Evolutionary conservation across 805 yeast genomes (phyloP).

Genomic region (Ogataea saltuana): DNA sequence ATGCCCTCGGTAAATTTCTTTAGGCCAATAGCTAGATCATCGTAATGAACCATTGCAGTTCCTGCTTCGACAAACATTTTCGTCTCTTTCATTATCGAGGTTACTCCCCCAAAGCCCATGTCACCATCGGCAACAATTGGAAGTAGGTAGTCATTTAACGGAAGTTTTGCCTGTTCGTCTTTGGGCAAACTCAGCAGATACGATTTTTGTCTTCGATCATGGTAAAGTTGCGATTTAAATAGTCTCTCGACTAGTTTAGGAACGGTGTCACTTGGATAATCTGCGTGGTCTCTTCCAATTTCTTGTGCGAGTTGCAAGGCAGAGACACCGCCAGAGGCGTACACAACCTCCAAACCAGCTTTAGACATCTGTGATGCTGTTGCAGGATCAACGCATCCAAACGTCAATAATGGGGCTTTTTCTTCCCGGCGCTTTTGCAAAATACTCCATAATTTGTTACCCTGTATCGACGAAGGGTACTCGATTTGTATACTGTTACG

Average conservation of each 20-base stretch:
- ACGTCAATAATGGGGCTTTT: conserved; percentile 51
- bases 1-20: conserved; percentile 66
- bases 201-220: conserved; percentile 44
- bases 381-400: conserved; percentile 64
- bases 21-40: conserved; percentile 65
- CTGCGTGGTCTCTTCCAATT: conserved; percentile 67
- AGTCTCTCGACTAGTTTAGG: conserved; percentile 65
- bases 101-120: conserved; percentile 65
- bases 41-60: conserved; percentile 66
- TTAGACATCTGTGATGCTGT: conserved; percentile 58
- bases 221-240: conserved; percentile 58
- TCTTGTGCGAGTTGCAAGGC: conserved; percentile 61
- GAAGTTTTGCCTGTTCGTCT: conserved; percentile 25
- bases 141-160: conserved; percentile 48
- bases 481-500: conserved; percentile 47
- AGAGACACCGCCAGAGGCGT: conserved; percentile 64
- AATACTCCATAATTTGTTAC: conserved; percentile 49
- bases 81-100: conserved; percentile 64
- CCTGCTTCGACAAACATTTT: conserved; percentile 67
- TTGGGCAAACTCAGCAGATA: conserved; percentile 13
- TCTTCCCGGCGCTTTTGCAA: conserved; percentile 42
- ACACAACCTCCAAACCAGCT: conserved; percentile 51
- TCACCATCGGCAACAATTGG: conserved; percentile 70
- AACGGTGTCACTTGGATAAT: conserved; percentile 67
- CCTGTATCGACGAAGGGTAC: conserved; percentile 53